phyloP scores from a whole-genome alignment of 2,329 filamentous ascomycete genomes.

The Aspergillus awamori region DNA sequence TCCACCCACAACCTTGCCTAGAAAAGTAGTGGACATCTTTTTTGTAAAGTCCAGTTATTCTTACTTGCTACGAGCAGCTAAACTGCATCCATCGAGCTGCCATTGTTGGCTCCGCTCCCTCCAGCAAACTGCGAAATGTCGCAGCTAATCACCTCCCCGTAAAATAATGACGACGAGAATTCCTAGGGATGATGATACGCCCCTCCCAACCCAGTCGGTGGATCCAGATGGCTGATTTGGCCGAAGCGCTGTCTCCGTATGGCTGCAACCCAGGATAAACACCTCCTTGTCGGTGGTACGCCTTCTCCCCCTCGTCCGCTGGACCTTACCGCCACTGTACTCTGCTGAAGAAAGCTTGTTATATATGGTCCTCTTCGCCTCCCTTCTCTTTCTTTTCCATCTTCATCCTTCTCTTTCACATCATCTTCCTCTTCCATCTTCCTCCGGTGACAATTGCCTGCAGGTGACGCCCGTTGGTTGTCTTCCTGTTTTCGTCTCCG shows the following conservation, averaged over 20 bases:
- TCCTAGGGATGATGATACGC: conserved; percentile 40
- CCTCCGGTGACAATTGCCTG: neutral
- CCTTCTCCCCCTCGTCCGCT: conserved; percentile 4
- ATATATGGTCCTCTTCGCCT: conserved; percentile 6
- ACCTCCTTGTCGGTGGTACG: conserved; percentile 8
- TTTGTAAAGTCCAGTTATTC: no score
- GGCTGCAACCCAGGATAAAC: conserved; percentile 19
- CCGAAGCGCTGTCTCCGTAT: conserved; percentile 11
- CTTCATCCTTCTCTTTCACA: conserved; percentile 9
- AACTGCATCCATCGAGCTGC: neutral
- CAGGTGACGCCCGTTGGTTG: neutral
- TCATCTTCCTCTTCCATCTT: conserved; percentile 7
- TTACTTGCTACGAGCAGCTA: no score
- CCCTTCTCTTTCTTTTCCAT: conserved; percentile 11
- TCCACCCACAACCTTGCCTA: neutral
- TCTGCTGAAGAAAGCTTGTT: conserved; percentile 9
- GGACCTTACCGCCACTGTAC: conserved; percentile 21
- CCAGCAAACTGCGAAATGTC: no score
- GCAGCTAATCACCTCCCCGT: conserved; percentile 2
- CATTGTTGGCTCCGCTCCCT: conserved; percentile 9
- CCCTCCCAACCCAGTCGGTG: conserved; percentile 21
- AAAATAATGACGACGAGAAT: conserved; percentile 41
- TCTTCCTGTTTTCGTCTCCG: conserved; percentile 5
- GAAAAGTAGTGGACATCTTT: no score
- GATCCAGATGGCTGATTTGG: conserved; percentile 24